Evolutionary conservation across 2,329 filamentous ascomycete species (phyloP).

Genomic region (Zarea fungicola): DNA sequence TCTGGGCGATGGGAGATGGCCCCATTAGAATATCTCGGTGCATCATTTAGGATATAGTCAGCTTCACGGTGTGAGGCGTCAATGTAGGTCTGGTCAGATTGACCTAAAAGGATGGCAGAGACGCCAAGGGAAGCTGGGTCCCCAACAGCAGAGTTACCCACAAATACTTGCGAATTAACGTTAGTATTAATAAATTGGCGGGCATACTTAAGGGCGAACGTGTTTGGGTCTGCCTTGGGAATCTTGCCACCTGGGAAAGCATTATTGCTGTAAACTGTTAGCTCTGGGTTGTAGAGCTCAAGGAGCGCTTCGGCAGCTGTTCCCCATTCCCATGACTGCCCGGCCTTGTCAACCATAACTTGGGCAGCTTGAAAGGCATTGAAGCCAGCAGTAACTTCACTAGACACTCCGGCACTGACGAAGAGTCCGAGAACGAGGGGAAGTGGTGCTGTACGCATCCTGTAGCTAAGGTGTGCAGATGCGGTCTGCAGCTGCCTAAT

Average conservation of each 20-base stretch:
- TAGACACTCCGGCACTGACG: too few species aligned
- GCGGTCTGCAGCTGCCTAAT: too few species aligned
- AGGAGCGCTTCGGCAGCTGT: constrained; percentile 15
- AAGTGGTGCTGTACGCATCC: too few species aligned
- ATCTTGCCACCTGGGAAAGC: constrained; percentile 14
- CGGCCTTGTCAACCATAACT: constrained; percentile 9
- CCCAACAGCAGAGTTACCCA: constrained; percentile 11
- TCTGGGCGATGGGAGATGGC: constrained; percentile 15
- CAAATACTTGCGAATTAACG: constrained; percentile 11
- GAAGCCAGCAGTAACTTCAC: constrained; percentile 14
- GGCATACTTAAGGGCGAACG: constrained; percentile 11
- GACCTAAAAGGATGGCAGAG: constrained; percentile 14
- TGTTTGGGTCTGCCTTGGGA: constrained; percentile 4
- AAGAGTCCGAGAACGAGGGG: too few species aligned
- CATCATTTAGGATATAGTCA: constrained; percentile 10
- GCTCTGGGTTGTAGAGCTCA: constrained; percentile 15
- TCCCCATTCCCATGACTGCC: constrained; percentile 18
- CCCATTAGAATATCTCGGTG: constrained; percentile 11
- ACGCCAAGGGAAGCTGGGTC: constrained; percentile 16
- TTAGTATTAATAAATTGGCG: constrained; percentile 13
- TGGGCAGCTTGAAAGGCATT: constrained; percentile 11
- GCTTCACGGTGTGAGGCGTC: constrained; percentile 12
- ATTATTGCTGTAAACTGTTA: constrained; percentile 15
- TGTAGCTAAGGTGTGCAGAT: too few species aligned
- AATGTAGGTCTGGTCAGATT: constrained; percentile 13